These are phyloP conservation scores for Cryptococcus sp. DNA, from an alignment of 1,284 basidiomycete genomes.

Conservation along the genomic window DNA sequence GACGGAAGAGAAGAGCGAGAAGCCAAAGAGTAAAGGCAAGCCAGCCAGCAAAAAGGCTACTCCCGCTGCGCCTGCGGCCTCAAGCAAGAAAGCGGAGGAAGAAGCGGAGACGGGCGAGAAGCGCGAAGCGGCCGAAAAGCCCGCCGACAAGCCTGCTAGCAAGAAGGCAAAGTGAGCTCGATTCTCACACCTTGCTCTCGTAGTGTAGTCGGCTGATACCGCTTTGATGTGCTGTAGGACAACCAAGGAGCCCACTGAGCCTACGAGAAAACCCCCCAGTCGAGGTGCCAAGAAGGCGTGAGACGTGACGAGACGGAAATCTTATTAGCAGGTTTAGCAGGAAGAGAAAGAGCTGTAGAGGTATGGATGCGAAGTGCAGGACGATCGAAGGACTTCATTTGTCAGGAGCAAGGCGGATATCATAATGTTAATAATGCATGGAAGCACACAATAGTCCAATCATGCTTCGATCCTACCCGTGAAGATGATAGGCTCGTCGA, in stretches of 20 bases:
- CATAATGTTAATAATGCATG: too few species aligned
- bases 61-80: not conserved
- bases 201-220: not conserved
- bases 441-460: too few species aligned
- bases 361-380: not conserved
- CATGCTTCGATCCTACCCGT: too few species aligned
- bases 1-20: conserved; percentile 16
- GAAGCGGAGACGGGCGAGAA: conserved; percentile 24
- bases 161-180: conserved; percentile 37
- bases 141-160: conserved; percentile 24
- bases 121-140: conserved; percentile 10
- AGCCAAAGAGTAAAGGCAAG: conserved; percentile 20
- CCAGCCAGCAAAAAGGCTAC: conserved; percentile 19
- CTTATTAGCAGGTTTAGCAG: too few species aligned
- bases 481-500: too few species aligned
- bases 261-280: conserved; percentile 34
- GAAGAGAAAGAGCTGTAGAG: not conserved
- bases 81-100: conserved; percentile 12
- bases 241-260: conserved; percentile 31
- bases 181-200: not conserved
- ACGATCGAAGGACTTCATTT: too few species aligned
- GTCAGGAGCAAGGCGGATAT: too few species aligned
- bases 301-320: not conserved
- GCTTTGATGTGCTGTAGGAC: conserved; percentile 18
- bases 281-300: conserved; percentile 35